Percentiles rank a stretch among this genome's conserved stretches.
Conservation (phyloP, 2,329 filamentous ascomycete species). For the Claviceps africana region DNA sequence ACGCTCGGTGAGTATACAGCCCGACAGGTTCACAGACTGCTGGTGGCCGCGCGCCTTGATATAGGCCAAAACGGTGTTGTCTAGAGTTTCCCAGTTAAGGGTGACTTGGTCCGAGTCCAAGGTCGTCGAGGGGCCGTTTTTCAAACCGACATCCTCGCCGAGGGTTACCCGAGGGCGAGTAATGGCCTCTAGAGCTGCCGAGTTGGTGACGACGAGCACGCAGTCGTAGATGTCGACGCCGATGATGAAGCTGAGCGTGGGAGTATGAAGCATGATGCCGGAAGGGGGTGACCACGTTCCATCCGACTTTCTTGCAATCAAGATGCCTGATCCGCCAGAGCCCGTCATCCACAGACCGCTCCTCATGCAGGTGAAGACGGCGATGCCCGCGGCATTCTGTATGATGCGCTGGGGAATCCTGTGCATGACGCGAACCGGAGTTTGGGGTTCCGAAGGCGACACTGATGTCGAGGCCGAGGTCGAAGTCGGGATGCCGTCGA, state of each 20-base stretch:
- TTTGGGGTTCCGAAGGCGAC: constrained; percentile 24
- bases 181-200: constrained; percentile 71
- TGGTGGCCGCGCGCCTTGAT: constrained; percentile 43
- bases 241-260: constrained; percentile 75
- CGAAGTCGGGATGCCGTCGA: constrained; percentile 12
- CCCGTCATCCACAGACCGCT: constrained; percentile 85
- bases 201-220: constrained; percentile 81
- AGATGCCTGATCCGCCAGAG: constrained; percentile 75
- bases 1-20: constrained; percentile 42
- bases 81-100: constrained; percentile 36
- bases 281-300: constrained; percentile 86
- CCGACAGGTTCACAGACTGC: constrained; percentile 40
- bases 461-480: constrained; percentile 13
- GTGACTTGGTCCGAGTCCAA: constrained; percentile 38
- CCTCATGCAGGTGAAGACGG: constrained; percentile 91
- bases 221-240: constrained; percentile 95
- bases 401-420: constrained; percentile 82
- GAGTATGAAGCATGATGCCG: constrained; percentile 79
- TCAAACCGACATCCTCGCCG: constrained; percentile 65
- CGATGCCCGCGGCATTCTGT: constrained; percentile 75
- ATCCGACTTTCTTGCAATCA: constrained; percentile 72
- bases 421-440: constrained; percentile 45
- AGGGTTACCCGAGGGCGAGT: constrained; percentile 66
- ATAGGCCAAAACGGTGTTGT: constrained; percentile 42
- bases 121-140: constrained; percentile 57